phyloP scores from a whole-genome alignment of 768 basidiomycete species.

The Paxillus involutus region DNA sequence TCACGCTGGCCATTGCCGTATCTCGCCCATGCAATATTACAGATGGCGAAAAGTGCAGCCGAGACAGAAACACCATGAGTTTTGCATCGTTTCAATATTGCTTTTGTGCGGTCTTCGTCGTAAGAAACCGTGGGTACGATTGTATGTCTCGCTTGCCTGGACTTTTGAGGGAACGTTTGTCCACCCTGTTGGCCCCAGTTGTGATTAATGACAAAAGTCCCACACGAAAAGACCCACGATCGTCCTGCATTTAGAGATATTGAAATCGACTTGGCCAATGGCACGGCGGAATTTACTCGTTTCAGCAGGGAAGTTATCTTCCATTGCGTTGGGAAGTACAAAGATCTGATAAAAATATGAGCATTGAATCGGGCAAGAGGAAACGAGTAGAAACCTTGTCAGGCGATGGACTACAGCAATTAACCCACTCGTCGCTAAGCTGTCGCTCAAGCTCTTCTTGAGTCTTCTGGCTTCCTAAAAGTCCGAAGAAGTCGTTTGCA shows the following conservation, averaged over 20 bases:
- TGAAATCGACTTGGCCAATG: slow-evolving; percentile 56
- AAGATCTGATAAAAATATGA: slow-evolving; percentile 23
- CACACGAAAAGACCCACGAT: not conserved
- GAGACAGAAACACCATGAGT: slow-evolving; percentile 70
- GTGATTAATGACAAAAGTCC: not conserved
- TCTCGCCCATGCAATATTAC: slow-evolving; percentile 72
- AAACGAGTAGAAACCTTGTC: not conserved
- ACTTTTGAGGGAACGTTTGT: slow-evolving; percentile 62
- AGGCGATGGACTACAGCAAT: not conserved
- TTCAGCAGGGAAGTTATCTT: slow-evolving; percentile 44
- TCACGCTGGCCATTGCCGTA: slow-evolving; percentile 43
- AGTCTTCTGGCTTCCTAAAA: slow-evolving; percentile 45
- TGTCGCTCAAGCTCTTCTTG: slow-evolving; percentile 29
- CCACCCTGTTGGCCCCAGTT: slow-evolving; percentile 50
- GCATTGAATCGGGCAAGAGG: not conserved
- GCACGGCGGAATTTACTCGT: slow-evolving; percentile 41
- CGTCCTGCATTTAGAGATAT: slow-evolving; percentile 48
- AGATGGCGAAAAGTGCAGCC: slow-evolving; percentile 71
- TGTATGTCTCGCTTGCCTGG: slow-evolving; percentile 51
- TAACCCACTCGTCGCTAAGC: slow-evolving; percentile 34
- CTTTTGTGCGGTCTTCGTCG: slow-evolving; percentile 52
- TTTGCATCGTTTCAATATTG: slow-evolving; percentile 71
- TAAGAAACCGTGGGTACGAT: slow-evolving; percentile 70
- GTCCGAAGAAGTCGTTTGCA: slow-evolving; percentile 74
- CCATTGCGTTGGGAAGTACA: slow-evolving; percentile 46